These are phyloP conservation scores for Passalora sequoiae DNA, from an alignment of 2,329 filamentous ascomycete genomes.

Conservation along the genomic window DNA sequence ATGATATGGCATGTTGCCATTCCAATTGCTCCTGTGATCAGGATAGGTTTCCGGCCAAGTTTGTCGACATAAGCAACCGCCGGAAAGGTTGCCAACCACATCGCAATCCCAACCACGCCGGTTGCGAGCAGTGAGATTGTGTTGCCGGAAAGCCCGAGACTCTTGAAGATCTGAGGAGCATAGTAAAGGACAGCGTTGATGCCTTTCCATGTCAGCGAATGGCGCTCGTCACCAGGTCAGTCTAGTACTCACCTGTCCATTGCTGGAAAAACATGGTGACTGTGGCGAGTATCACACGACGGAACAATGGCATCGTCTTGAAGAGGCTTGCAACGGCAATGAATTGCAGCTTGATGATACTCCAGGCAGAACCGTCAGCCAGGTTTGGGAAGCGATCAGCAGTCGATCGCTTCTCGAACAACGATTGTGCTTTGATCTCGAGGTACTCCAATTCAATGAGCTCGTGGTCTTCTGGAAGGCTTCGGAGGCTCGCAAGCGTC, in stretches of 20 bases:
- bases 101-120: constrained; percentile 65
- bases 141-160: constrained; percentile 43
- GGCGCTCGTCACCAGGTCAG: too few relatives aligned
- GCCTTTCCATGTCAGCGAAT: too few relatives aligned
- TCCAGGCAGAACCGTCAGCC: constrained; percentile 55
- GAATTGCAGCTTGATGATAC: constrained; percentile 61
- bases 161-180: constrained; percentile 47
- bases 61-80: constrained; percentile 61
- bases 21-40: constrained; percentile 35
- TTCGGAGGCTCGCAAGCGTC: constrained; percentile 61
- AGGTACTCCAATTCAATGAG: constrained; percentile 70
- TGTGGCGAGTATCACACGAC: constrained; percentile 56
- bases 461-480: constrained; percentile 57
- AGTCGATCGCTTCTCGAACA: constrained; percentile 69
- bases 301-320: constrained; percentile 61
- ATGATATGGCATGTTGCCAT: constrained; percentile 49
- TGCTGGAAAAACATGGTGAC: constrained; percentile 47
- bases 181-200: constrained; percentile 47
- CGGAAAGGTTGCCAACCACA: constrained; percentile 64
- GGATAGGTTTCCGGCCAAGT: constrained; percentile 39
- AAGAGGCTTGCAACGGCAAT: constrained; percentile 63
- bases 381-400: constrained; percentile 64
- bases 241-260: too few relatives aligned
- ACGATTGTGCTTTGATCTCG: constrained; percentile 74
- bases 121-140: constrained; percentile 59